Evolutionary conservation across 2,329 filamentous ascomycete species (phyloP).

Genomic region (Pseudopyricularia javanii): DNA sequence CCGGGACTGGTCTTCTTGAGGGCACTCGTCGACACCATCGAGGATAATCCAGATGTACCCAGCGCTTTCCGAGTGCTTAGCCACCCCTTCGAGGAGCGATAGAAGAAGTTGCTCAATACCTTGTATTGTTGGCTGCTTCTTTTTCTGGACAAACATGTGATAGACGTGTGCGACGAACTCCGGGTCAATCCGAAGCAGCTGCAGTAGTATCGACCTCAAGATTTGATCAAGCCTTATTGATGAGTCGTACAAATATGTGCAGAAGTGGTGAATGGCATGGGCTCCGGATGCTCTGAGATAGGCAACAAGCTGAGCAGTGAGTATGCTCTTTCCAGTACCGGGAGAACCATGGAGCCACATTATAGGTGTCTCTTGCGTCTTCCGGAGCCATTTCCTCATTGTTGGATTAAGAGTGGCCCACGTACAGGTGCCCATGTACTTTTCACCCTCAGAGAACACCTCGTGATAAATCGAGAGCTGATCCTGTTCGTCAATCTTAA

Average conservation of each 20-base stretch:
- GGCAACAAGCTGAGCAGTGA: slow-evolving; percentile 15
- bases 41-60: slow-evolving; percentile 13
- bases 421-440: slow-evolving; percentile 17
- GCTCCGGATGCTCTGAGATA: slow-evolving; percentile 12
- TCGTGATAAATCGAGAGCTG: slow-evolving; percentile 17
- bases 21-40: slow-evolving; percentile 15
- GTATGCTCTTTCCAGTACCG: slow-evolving; percentile 23
- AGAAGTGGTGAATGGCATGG: slow-evolving; percentile 19
- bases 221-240: slow-evolving; percentile 20
- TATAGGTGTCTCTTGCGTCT: slow-evolving; percentile 8
- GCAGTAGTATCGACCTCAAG: slow-evolving; percentile 17
- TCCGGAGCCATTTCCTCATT: slow-evolving; percentile 14
- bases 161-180: slow-evolving; percentile 15
- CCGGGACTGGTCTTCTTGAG: slow-evolving; percentile 4
- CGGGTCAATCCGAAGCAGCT: slow-evolving; percentile 12
- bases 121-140: slow-evolving; percentile 6
- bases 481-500: slow-evolving; percentile 18
- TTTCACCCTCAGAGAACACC: slow-evolving; percentile 10
- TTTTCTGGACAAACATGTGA: slow-evolving; percentile 10
- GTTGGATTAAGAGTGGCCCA: slow-evolving; percentile 19
- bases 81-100: slow-evolving; percentile 5
- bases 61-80: slow-evolving; percentile 1
- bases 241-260: slow-evolving; percentile 15
- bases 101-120: slow-evolving; percentile 13
- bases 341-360: slow-evolving; percentile 21